Conservation (phyloP, 768 basidiomycete species). For the Amanita exitialis region DNA sequence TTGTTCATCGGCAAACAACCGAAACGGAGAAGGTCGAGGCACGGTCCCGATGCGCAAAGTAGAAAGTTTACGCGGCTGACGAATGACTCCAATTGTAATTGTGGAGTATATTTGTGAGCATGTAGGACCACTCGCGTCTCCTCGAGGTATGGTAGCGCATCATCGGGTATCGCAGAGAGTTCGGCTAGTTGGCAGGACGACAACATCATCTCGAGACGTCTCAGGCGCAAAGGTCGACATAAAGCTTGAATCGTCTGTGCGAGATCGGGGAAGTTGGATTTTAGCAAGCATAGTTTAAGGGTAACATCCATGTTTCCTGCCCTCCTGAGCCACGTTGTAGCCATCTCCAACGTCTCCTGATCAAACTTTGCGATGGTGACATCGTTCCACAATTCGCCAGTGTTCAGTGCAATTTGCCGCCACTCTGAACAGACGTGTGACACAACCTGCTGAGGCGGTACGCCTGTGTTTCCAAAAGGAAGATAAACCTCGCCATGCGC, state of each 20-base stretch:
- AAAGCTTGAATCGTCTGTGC: neutral
- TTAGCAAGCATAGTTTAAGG: neutral
- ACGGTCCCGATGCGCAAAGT: constrained; percentile 1
- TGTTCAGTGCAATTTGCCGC: constrained; percentile 1
- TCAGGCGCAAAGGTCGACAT: neutral
- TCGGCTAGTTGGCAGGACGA: neutral
- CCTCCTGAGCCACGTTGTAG: neutral
- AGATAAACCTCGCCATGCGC: neutral
- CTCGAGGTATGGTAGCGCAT: neutral
- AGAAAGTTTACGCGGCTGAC: neutral
- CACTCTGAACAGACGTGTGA: constrained; percentile 4
- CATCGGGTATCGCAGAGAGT: neutral
- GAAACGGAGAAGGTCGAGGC: neutral
- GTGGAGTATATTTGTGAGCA: neutral
- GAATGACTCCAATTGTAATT: neutral
- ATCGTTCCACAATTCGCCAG: constrained; percentile 1
- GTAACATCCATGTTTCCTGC: neutral
- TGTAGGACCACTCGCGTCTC: neutral
- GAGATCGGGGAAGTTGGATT: neutral
- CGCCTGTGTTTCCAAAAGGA: neutral
- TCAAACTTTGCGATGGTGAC: neutral
- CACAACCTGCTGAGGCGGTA: neutral
- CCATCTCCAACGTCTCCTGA: neutral
- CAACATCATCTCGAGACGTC: neutral
- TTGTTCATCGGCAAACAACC: constrained; percentile 1